These are phyloP conservation scores for Blastomyces emzantsi DNA, from an alignment of 2,329 filamentous ascomycete genomes.

Conservation along the genomic window DNA sequence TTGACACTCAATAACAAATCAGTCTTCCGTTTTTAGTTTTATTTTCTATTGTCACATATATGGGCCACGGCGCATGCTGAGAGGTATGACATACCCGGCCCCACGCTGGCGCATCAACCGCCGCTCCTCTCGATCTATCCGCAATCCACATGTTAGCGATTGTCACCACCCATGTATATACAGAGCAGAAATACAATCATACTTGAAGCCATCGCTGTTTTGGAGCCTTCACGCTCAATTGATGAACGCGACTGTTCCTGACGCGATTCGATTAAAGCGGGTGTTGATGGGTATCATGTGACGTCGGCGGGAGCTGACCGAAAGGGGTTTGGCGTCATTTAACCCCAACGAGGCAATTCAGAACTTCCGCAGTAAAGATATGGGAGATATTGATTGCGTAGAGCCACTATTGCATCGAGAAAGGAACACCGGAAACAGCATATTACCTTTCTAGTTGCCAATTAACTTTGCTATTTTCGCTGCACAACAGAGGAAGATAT, in stretches of 20 bases:
- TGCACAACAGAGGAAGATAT: constrained; percentile 1
- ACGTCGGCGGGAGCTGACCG: constrained; percentile 6
- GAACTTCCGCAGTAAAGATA: not conserved
- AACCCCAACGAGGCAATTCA: constrained; percentile 8
- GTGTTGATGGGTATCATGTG: constrained; percentile 13
- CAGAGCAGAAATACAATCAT: constrained; percentile 18
- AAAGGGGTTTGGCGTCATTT: constrained; percentile 20
- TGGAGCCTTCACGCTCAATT: constrained; percentile 19
- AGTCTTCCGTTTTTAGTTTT: constrained; percentile 6
- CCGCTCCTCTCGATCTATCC: constrained; percentile 45
- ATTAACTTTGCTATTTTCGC: not conserved
- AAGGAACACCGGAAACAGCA: not conserved
- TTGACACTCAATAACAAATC: constrained; percentile 20
- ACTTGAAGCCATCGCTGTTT: constrained; percentile 32
- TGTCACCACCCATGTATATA: constrained; percentile 8
- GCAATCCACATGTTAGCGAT: not conserved
- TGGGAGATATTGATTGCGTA: not conserved
- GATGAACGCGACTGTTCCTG: constrained; percentile 19
- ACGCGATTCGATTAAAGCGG: not conserved
- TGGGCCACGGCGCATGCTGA: not conserved
- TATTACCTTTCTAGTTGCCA: not conserved
- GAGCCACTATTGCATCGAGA: not conserved
- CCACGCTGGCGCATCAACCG: constrained; percentile 50
- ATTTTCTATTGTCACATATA: not conserved
- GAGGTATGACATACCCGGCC: constrained; percentile 41